A percentile compares a stretch with the other conserved stretches of the same genome.
These are phyloP conservation scores for Pythium grandisporangium DNA, from an alignment of 352 stramenopile genomes.

Conservation along the genomic window DNA sequence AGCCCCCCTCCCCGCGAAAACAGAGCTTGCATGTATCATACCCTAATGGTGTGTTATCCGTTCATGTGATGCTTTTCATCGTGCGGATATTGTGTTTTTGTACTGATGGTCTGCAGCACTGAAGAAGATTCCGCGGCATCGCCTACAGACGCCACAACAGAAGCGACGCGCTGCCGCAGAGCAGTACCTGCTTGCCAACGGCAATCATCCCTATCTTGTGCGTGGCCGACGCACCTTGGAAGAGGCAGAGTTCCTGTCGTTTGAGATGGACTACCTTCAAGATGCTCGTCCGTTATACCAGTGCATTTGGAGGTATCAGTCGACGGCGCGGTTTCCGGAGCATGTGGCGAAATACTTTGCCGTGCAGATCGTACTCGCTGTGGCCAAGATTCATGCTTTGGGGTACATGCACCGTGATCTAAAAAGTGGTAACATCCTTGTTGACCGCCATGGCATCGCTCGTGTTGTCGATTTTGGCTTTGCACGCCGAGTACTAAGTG, in stretches of 20 bases:
- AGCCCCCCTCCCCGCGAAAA: no score
- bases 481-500: slow-evolving; percentile 61
- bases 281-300: slow-evolving; percentile 55
- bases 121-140: slow-evolving; percentile 38
- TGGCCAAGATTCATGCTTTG: slow-evolving; percentile 33
- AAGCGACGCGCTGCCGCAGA: slow-evolving; percentile 31
- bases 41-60: no score
- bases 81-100: no score
- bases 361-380: slow-evolving; percentile 55
- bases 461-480: slow-evolving; percentile 78
- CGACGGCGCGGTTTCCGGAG: slow-evolving; percentile 34
- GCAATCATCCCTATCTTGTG: slow-evolving; percentile 31
- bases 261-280: slow-evolving; percentile 49
- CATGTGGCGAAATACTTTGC: slow-evolving; percentile 44
- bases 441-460: slow-evolving; percentile 23
- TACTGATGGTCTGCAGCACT: slow-evolving; percentile 29
- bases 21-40: no score
- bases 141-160: slow-evolving; percentile 26
- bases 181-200: slow-evolving; percentile 25
- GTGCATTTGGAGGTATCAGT: slow-evolving; percentile 52
- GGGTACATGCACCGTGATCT: slow-evolving; percentile 72
- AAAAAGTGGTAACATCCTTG: slow-evolving; percentile 72
- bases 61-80: neutral
- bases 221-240: slow-evolving; percentile 17
- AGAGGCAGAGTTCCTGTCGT: slow-evolving; percentile 8